A percentile compares a stretch with the other conserved stretches of the same genome.
phyloP scores from a whole-genome alignment of 768 basidiomycete genomes.

The Mycena indigotica region DNA sequence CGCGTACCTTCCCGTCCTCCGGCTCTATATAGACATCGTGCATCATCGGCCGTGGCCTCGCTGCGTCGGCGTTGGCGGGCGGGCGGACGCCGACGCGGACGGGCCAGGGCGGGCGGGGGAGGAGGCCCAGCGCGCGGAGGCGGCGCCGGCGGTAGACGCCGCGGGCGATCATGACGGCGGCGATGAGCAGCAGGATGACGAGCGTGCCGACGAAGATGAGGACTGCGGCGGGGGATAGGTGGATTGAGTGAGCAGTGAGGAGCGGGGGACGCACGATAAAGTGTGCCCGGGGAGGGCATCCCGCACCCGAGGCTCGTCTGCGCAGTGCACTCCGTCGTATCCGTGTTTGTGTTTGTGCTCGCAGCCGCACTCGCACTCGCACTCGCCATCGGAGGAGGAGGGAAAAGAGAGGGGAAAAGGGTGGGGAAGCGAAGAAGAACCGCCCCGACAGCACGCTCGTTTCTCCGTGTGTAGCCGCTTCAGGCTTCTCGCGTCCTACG shows the following conservation, averaged over 20 bases:
- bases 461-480: no score
- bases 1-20: neutral
- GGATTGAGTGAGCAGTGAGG: neutral
- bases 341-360: no score
- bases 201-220: constrained; percentile 2
- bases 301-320: neutral
- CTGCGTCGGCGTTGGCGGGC: neutral
- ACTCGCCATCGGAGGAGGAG: no score
- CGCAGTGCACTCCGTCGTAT: neutral
- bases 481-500: no score
- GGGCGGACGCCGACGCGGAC: neutral
- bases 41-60: neutral
- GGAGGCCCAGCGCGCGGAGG: neutral
- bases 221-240: neutral
- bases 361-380: no score
- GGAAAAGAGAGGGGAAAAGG: no score
- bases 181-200: neutral
- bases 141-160: neutral
- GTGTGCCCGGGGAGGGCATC: neutral
- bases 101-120: neutral
- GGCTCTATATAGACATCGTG: neutral
- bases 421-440: no score
- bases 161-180: neutral
- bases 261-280: neutral
- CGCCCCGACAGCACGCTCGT: no score